A percentile compares a stretch with the other conserved stretches of the same genome.
Evolutionary conservation across 2,329 filamentous ascomycete species (phyloP).

Genomic region (Penicillium italicum): DNA sequence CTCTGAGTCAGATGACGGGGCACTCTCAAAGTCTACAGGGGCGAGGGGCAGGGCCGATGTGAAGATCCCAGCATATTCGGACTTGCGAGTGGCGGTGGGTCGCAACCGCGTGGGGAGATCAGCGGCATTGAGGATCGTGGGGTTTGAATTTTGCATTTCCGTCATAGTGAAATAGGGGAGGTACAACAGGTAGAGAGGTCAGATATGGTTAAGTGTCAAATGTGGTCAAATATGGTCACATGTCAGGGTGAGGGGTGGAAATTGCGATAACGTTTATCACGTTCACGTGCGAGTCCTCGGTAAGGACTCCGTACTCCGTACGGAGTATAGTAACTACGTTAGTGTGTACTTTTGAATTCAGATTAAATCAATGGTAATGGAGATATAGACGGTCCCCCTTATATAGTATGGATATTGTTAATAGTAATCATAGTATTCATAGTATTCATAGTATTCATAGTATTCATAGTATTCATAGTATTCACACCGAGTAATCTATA

Average conservation of each 20-base stretch:
- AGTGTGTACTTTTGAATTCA: too few species aligned
- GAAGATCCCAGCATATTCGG: slow-evolving; percentile 47
- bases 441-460: background rate
- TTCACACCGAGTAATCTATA: too few species aligned
- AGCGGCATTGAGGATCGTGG: slow-evolving; percentile 81
- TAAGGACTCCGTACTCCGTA: background rate
- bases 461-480: background rate
- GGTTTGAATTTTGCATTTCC: slow-evolving; percentile 63
- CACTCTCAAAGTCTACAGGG: slow-evolving; percentile 43
- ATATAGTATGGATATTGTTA: background rate
- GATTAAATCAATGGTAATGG: too few species aligned
- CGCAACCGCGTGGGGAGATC: slow-evolving; percentile 77
- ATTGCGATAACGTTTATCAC: slow-evolving; percentile 1
- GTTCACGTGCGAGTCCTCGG: background rate
- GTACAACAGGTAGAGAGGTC: background rate
- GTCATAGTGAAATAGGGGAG: slow-evolving; percentile 23
- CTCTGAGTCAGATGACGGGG: slow-evolving; percentile 35
- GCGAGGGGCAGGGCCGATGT: slow-evolving; percentile 49
- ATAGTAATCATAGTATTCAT: background rate
- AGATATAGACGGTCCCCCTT: background rate
- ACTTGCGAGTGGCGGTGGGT: slow-evolving; percentile 41
- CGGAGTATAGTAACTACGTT: background rate
- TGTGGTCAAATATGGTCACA: background rate
- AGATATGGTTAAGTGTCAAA: background rate
- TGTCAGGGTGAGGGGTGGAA: slow-evolving; percentile 3